phyloP scores from a whole-genome alignment of 257 asterid species.

The Solanum sejunctum region DNA sequence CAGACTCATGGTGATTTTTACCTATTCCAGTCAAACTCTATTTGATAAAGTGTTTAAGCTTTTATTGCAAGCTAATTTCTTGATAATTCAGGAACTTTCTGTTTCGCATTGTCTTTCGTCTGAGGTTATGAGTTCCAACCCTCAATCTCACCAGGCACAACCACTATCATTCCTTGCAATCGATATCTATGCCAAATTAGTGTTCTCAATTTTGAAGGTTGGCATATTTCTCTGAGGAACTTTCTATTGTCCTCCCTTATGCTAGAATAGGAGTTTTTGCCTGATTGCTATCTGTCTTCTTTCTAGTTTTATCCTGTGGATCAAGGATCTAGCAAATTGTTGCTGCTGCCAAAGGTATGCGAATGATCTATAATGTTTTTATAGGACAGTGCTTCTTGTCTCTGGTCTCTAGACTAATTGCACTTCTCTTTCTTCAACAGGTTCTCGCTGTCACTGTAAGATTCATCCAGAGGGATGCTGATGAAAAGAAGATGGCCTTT shows the following conservation, averaged over 20 bases:
- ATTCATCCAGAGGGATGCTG: slow-evolving; percentile 70
- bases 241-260: neutral
- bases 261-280: neutral
- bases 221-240: slow-evolving; percentile 1
- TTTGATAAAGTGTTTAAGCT: neutral
- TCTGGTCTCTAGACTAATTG: slow-evolving; percentile 1
- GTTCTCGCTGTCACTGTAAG: slow-evolving; percentile 82
- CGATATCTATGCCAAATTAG: slow-evolving; percentile 76
- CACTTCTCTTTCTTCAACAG: slow-evolving; percentile 21
- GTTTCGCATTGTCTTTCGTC: slow-evolving; percentile 82
- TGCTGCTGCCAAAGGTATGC: slow-evolving; percentile 80
- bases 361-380: neutral
- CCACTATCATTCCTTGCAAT: slow-evolving; percentile 88
- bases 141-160: slow-evolving; percentile 61
- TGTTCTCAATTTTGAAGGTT: slow-evolving; percentile 82
- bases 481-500: slow-evolving; percentile 54
- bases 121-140: slow-evolving; percentile 55
- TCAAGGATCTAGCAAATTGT: slow-evolving; percentile 58
- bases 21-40: neutral
- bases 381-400: neutral
- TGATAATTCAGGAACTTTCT: slow-evolving; percentile 57
- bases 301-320: slow-evolving; percentile 75
- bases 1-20: slow-evolving; percentile 47
- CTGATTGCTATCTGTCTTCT: neutral
- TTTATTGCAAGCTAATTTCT: neutral